Conservation (phyloP, 2,329 filamentous ascomycete genomes). For the Pseudogymnoascus destructans region DNA sequence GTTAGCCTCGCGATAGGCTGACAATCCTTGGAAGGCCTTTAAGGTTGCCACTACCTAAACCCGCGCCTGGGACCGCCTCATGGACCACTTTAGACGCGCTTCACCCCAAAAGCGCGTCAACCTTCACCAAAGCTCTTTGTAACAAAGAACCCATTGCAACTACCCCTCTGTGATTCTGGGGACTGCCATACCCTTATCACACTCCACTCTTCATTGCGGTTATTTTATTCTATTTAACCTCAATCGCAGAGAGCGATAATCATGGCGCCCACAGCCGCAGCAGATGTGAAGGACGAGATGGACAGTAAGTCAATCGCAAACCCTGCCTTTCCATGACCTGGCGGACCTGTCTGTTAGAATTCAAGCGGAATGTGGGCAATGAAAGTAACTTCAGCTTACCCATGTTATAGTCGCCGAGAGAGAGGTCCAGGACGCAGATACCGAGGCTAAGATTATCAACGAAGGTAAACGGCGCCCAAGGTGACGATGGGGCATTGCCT, state of each 20-base stretch:
- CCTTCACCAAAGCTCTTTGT: conserved; percentile 2
- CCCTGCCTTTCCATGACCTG: conserved; percentile 7
- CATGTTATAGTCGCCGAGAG: conserved; percentile 36
- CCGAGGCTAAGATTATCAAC: conserved; percentile 81
- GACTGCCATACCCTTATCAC: not conserved
- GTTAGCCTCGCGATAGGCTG: conserved; percentile 8
- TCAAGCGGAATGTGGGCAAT: conserved; percentile 9
- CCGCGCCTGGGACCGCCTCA: conserved; percentile 4
- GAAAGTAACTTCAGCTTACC: conserved; percentile 18
- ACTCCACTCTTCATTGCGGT: not conserved
- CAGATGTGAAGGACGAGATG: conserved; percentile 35
- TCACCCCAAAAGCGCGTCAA: conserved; percentile 7
- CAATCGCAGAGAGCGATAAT: conserved; percentile 9
- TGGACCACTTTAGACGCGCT: conserved; percentile 10
- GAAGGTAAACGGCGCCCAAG: conserved; percentile 35
- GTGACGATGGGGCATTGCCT: not conserved
- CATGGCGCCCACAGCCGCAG: conserved; percentile 34
- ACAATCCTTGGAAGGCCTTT: conserved; percentile 6
- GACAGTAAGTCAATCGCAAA: conserved; percentile 31
- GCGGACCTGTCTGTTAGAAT: not conserved
- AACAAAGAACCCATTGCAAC: not conserved
- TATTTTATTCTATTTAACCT: not conserved
- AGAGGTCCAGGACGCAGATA: conserved; percentile 53
- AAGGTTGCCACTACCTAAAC: conserved; percentile 7
- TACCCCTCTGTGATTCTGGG: not conserved